Evolutionary conservation across 345 rosid species (phyloP).

Genomic region (Aquilaria malaccensis): DNA sequence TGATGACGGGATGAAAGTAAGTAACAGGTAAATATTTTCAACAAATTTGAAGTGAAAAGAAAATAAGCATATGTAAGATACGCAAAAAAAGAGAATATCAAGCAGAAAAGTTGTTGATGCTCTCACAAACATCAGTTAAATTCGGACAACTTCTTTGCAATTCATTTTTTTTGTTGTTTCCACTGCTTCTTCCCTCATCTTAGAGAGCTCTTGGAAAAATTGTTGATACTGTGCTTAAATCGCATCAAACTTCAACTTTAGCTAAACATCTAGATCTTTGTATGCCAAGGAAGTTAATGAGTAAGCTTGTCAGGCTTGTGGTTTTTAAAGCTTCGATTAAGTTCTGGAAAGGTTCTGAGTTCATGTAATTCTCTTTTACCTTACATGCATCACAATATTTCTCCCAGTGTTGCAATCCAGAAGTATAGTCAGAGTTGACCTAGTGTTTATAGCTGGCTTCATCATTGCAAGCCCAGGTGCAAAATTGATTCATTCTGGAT

Average conservation of each 20-base stretch:
- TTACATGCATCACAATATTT: slow-evolving; percentile 16
- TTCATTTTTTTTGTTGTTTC: slow-evolving; percentile 58
- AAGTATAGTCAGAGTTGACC: slow-evolving; percentile 8
- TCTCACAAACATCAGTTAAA: too few relatives aligned
- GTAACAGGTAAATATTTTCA: too few relatives aligned
- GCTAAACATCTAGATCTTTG: slow-evolving; percentile 34
- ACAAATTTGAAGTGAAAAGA: too few relatives aligned
- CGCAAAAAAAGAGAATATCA: too few relatives aligned
- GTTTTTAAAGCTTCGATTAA: slow-evolving; percentile 13
- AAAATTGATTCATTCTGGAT: too few relatives aligned
- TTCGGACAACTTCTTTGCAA: slow-evolving; percentile 21
- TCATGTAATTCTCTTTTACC: slow-evolving; percentile 15
- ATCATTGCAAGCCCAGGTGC: slow-evolving; percentile 9
- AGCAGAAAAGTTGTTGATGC: too few relatives aligned
- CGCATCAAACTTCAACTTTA: slow-evolving; percentile 50
- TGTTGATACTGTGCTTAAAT: slow-evolving; percentile 58
- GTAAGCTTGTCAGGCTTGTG: slow-evolving; percentile 24
- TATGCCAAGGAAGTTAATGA: slow-evolving; percentile 19
- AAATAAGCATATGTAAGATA: too few relatives aligned
- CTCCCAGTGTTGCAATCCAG: slow-evolving; percentile 22
- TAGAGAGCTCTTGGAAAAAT: slow-evolving; percentile 47
- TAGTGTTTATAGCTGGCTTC: slow-evolving; percentile 19
- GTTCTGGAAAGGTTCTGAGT: slow-evolving; percentile 24
- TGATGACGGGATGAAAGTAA: too few relatives aligned
- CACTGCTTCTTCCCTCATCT: slow-evolving; percentile 67